Evolutionary conservation across 306 rosid species (phyloP).

Genomic region (Betula pendula): DNA sequence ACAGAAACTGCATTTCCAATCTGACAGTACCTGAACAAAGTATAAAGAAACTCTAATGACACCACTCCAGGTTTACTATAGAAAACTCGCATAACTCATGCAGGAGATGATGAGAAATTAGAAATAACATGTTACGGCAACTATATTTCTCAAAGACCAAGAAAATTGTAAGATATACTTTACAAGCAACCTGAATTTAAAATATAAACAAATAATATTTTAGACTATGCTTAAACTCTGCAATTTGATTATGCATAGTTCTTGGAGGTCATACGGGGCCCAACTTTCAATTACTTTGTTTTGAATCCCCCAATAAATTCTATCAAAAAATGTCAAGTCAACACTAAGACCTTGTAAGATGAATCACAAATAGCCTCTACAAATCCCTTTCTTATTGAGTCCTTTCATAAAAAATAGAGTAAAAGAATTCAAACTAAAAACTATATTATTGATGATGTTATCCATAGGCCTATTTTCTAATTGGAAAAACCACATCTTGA

Average conservation of each 20-base stretch:
- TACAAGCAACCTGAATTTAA: not conserved
- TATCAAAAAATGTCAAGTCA: not conserved
- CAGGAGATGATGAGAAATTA: not conserved
- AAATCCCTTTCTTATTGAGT: not conserved
- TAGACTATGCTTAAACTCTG: not conserved
- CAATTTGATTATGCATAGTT: not conserved
- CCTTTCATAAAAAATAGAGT: not conserved
- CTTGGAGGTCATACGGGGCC: not conserved
- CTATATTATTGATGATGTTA: not conserved
- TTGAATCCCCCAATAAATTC: not conserved
- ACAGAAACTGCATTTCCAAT: conserved; percentile 90
- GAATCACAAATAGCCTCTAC: not conserved
- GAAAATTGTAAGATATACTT: not conserved
- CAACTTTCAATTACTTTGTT: no score
- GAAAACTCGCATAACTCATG: not conserved
- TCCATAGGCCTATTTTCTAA: not conserved
- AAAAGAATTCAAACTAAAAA: no score
- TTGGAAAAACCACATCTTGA: not conserved
- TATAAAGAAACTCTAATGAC: not conserved
- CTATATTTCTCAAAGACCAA: not conserved
- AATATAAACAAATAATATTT: not conserved
- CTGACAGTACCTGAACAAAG: conserved; percentile 70
- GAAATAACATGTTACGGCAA: not conserved
- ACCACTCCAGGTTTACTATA: not conserved
- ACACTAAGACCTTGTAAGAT: not conserved